Conservation (phyloP, 1,284 basidiomycete genomes). For the Sutorius eximius region DNA sequence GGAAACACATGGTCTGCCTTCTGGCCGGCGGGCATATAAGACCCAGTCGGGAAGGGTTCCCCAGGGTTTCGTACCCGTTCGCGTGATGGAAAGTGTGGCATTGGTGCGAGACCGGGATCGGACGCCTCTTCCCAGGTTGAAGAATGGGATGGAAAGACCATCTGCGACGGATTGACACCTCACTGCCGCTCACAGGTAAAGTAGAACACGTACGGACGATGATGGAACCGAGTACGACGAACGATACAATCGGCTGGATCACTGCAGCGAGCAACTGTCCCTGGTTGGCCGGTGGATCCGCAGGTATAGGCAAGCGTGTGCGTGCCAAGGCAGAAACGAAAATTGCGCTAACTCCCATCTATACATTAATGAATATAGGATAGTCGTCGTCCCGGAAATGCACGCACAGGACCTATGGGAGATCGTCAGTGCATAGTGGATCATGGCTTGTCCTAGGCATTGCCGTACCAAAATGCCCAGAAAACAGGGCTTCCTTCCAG, state of each 20-base stretch:
- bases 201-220: constrained; percentile 61
- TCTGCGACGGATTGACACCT: constrained; percentile 42
- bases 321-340: constrained; percentile 83
- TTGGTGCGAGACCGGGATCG: constrained; percentile 53
- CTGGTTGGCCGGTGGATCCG: constrained; percentile 59
- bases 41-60: constrained; percentile 50
- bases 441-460: background rate
- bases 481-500: constrained; percentile 80
- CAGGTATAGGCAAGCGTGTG: constrained; percentile 61
- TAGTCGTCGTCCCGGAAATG: background rate
- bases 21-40: constrained; percentile 38
- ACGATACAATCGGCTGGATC: constrained; percentile 82
- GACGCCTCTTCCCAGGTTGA: constrained; percentile 69
- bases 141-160: constrained; percentile 87
- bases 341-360: constrained; percentile 83
- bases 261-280: constrained; percentile 68
- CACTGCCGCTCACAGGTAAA: background rate
- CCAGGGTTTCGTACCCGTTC: constrained; percentile 35
- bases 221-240: constrained; percentile 83
- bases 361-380: background rate
- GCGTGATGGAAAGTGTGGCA: constrained; percentile 32
- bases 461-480: constrained; percentile 78
- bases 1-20: constrained; percentile 4
- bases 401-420: constrained; percentile 54
- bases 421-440: background rate